Conservation (phyloP, 179 eudicot species). For the Pouteria campechiana region DNA sequence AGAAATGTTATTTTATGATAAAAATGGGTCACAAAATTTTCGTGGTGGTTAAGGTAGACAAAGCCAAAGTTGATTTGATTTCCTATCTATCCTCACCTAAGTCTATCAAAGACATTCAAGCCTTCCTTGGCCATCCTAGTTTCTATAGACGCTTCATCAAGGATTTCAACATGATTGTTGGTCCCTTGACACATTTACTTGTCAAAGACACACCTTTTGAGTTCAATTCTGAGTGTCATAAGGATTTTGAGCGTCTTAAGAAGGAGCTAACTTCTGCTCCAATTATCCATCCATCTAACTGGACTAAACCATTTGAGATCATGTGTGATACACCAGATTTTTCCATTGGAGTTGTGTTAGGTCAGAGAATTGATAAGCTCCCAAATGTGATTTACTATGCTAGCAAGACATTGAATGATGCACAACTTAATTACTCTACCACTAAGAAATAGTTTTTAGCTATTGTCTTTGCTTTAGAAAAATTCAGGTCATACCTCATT, state of each 20-base stretch:
- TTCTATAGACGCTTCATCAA: constrained; percentile 1
- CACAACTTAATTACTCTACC: no score
- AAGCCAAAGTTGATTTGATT: neutral
- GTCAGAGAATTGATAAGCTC: neutral
- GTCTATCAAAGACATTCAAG: neutral
- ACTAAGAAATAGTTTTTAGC: no score
- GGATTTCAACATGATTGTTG: neutral
- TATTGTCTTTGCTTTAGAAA: no score
- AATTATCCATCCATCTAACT: neutral
- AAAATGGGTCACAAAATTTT: neutral
- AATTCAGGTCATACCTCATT: neutral
- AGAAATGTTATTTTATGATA: constrained; percentile 5
- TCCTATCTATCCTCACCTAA: neutral
- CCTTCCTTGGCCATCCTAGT: constrained; percentile 2
- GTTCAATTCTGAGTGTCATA: neutral
- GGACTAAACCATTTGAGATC: neutral
- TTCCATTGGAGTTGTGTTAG: neutral
- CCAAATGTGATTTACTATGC: neutral
- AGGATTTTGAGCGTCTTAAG: neutral
- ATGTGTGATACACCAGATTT: constrained; percentile 5
- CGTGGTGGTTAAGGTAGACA: neutral
- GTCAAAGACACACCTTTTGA: neutral
- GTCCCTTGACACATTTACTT: neutral
- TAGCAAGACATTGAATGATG: no score
- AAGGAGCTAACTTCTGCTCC: neutral